Base-by-base conservation (phyloP, 202 grass and related monocot species). In the Musa balbisiana region DNA sequence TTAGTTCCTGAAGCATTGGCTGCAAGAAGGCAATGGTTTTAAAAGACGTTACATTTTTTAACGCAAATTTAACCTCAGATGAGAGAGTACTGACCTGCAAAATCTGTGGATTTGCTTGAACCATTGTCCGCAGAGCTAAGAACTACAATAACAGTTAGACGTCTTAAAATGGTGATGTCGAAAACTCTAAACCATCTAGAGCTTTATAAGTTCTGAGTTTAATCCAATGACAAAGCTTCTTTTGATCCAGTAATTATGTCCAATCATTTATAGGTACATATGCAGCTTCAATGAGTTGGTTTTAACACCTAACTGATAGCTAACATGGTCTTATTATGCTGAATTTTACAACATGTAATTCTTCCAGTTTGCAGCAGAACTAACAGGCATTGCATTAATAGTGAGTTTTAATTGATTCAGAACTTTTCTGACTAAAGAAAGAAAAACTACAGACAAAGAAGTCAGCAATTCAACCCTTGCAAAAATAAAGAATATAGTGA, bases 81-180 rank as follows among this genome's bases (percentile, higher is more conserved):
- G 11, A 54, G 55, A 3, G 75, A 73, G 49, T 52, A 16, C 75
- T 76, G 52, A 93, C 91, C 94, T 98, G 94, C 76, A 93, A 84
- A 76, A 98, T 94, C 78, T 94, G 88, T 78, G 94, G 94, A 82
- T 93, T 98, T 84, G 88, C 84, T 80, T 98, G 91, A 79, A 98
- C 87, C 91, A 98, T 89, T 81, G 86, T 87, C 62, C 91, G 81
- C 79, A 98, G 86, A 52, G 88, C 94, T 86, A 89, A 85, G 82
- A 98, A 98, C 94, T 98, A 82, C n/a, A 73, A 53, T 9, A 53
- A 17, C 11, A 58, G 52, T 43, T 22, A 72, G 14, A 72, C 6
- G 8, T 49, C 3, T 58, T 3, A 27, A 19, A 26, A 8, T n/a
- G 63, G 16, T 12, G 62, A 10, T 9, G 26, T 55, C 58, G 15